These are phyloP conservation scores for Termitomyces sp. DNA, from an alignment of 768 basidiomycete genomes.

Conservation along the genomic window DNA sequence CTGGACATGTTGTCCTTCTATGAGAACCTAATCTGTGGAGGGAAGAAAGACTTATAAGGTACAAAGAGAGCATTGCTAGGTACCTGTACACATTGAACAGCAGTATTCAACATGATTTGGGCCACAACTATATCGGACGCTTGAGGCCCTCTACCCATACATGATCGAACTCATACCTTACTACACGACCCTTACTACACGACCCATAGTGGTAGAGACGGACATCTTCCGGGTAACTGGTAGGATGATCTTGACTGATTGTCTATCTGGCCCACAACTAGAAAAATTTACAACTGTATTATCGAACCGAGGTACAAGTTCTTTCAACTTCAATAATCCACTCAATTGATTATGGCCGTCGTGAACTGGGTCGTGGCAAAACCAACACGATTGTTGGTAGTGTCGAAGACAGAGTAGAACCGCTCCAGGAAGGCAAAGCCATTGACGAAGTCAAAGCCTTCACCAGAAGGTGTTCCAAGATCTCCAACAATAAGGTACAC, in stretches of 20 bases:
- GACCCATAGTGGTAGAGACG: constrained; percentile 12
- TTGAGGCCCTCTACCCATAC: constrained; percentile 21
- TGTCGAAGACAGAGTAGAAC: constrained; percentile 65
- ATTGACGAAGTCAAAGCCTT: constrained; percentile 53
- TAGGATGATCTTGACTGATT: constrained; percentile 13
- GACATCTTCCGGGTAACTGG: constrained; percentile 39
- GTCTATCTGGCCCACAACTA: background rate
- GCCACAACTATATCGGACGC: no score
- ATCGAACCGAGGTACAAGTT: background rate
- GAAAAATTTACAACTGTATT: background rate
- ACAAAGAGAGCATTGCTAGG: no score
- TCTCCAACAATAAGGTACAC: constrained; percentile 32
- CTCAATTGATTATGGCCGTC: constrained; percentile 34
- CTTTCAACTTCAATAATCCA: background rate
- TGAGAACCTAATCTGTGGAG: no score
- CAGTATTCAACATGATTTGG: no score
- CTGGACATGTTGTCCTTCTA: no score
- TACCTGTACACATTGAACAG: no score
- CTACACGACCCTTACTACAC: constrained; percentile 17
- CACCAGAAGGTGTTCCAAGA: constrained; percentile 33
- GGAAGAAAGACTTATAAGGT: no score
- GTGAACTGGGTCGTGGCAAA: constrained; percentile 52
- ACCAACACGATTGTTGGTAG: constrained; percentile 48
- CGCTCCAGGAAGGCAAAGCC: constrained; percentile 51
- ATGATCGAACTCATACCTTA: constrained; percentile 29